A percentile compares a stretch with the other conserved stretches of the same genome.
Evolutionary conservation across 1,139 yeast species (phyloP).

Genomic region (Diutina mesorugosa): DNA sequence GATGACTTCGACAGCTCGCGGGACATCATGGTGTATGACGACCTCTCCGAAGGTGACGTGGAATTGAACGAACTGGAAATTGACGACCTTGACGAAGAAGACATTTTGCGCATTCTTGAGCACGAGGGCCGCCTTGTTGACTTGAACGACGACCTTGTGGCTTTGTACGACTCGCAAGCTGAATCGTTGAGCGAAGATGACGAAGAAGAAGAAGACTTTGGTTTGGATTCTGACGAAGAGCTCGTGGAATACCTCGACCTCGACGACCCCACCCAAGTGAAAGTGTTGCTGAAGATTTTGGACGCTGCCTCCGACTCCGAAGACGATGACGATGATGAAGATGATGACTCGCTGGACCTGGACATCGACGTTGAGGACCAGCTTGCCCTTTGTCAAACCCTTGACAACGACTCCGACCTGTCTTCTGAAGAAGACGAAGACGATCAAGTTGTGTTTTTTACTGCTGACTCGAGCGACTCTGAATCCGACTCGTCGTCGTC

Average conservation of each 20-base stretch:
- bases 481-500: background rate
- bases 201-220: conserved; percentile 5
- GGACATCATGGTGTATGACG: conserved; percentile 4
- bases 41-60: conserved; percentile 5
- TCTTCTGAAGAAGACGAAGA: background rate
- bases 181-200: conserved; percentile 1
- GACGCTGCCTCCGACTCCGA: conserved; percentile 18
- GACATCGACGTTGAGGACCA: background rate
- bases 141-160: conserved; percentile 27
- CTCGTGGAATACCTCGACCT: conserved; percentile 21
- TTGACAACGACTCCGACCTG: background rate
- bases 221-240: conserved; percentile 10
- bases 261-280: conserved; percentile 19
- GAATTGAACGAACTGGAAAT: conserved; percentile 15
- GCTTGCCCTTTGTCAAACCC: background rate
- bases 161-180: conserved; percentile 18
- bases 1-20: conserved; percentile 5
- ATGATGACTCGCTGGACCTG: background rate
- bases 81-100: conserved; percentile 25
- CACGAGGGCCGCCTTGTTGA: conserved; percentile 23
- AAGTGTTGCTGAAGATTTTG: conserved; percentile 16
- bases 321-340: background rate
- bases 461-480: background rate
- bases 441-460: background rate
- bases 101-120: conserved; percentile 21